Evolutionary conservation across 2,329 filamentous ascomycete species (phyloP).

Genomic region (Incumbomyces delicatus): DNA sequence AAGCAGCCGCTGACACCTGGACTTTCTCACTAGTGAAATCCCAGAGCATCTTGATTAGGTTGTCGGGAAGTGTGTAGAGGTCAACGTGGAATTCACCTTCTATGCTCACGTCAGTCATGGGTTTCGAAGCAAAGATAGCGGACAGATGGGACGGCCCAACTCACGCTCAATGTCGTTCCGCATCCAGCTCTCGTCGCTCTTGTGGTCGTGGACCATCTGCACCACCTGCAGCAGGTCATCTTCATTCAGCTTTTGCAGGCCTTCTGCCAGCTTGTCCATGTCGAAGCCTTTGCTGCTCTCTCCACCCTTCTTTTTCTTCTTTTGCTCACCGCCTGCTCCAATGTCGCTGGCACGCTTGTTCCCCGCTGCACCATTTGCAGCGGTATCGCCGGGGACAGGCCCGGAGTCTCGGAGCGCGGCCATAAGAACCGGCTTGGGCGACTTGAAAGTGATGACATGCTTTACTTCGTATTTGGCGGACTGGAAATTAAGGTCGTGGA

Average conservation of each 20-base stretch:
- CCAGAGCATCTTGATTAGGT: slow-evolving; percentile 87
- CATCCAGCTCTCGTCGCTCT: slow-evolving; percentile 85
- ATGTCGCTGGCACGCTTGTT: slow-evolving; percentile 44
- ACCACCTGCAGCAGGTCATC: slow-evolving; percentile 92
- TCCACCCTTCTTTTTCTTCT: slow-evolving; percentile 56
- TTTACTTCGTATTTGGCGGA: slow-evolving; percentile 70
- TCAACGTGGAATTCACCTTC: slow-evolving; percentile 98
- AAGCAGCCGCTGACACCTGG: slow-evolving; percentile 16
- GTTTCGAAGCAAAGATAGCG: neutral
- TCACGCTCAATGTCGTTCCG: slow-evolving; percentile 93
- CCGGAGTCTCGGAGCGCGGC: slow-evolving; percentile 73
- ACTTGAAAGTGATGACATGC: slow-evolving; percentile 77
- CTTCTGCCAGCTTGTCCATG: slow-evolving; percentile 94
- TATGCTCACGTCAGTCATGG: slow-evolving; percentile 31
- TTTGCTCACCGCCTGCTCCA: slow-evolving; percentile 52
- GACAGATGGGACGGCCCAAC: slow-evolving; percentile 26
- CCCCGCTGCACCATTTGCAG: slow-evolving; percentile 51
- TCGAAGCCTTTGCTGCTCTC: slow-evolving; percentile 58
- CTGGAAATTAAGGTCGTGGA: slow-evolving; percentile 88
- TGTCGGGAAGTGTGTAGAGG: slow-evolving; percentile 89
- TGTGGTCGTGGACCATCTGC: slow-evolving; percentile 97
- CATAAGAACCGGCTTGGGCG: slow-evolving; percentile 64
- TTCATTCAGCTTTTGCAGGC: slow-evolving; percentile 76
- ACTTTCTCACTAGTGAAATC: slow-evolving; percentile 56
- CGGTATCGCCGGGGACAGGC: slow-evolving; percentile 60